phyloP scores from a whole-genome alignment of 176 grass and related monocot genomes.

The Pontederia crassipes region DNA sequence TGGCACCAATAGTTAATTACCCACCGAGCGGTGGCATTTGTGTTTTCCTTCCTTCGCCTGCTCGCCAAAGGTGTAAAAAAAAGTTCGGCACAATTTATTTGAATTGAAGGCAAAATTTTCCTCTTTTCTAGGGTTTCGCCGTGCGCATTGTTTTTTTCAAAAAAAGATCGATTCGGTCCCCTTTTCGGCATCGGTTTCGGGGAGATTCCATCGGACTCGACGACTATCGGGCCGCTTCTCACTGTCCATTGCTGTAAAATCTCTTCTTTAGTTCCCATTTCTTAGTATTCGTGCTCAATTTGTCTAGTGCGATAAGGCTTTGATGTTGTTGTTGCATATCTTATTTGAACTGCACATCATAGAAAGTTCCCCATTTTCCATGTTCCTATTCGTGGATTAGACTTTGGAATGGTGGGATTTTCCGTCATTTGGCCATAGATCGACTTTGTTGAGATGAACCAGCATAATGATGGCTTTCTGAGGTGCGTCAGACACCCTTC shows the following conservation, averaged over 20 bases:
- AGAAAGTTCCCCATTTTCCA: not conserved
- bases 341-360: too few relatives aligned
- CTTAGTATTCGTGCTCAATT: not conserved
- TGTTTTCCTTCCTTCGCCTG: not conserved
- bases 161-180: conserved; percentile 7
- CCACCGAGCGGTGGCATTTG: too few relatives aligned
- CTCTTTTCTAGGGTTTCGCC: conserved; percentile 4
- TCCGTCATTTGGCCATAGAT: not conserved
- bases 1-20: too few relatives aligned
- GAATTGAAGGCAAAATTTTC: not conserved
- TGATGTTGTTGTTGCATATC: not conserved
- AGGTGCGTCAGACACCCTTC: conserved; percentile 61
- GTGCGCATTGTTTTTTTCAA: not conserved
- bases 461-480: conserved; percentile 30
- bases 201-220: conserved; percentile 17
- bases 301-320: not conserved
- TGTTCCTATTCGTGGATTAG: not conserved
- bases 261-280: not conserved
- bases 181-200: not conserved
- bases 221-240: conserved; percentile 1
- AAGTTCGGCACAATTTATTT: not conserved
- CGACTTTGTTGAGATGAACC: conserved; percentile 13
- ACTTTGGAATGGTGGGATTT: not conserved
- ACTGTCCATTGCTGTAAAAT: conserved; percentile 6
- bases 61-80: not conserved